Evolutionary conservation across 768 basidiomycete genomes (phyloP).

Genomic region (Suillus sp.): DNA sequence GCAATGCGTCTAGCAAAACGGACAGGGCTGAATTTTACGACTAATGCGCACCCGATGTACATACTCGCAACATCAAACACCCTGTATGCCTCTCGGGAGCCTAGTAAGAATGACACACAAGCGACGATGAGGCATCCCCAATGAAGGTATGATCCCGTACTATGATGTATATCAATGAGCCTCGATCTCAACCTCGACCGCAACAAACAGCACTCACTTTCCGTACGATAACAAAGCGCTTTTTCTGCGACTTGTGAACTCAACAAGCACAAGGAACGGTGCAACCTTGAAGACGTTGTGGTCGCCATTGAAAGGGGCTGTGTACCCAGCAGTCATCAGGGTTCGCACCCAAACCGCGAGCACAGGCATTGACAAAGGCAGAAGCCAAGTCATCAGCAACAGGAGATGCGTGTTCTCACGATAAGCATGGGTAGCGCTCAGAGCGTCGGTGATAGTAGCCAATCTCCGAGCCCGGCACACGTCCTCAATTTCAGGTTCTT

Average conservation of each 20-base stretch:
- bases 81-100: constrained; percentile 64
- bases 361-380: constrained; percentile 76
- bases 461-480: background rate
- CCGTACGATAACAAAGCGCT: constrained; percentile 38
- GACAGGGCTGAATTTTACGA: background rate
- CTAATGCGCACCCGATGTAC: constrained; percentile 14
- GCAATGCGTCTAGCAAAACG: constrained; percentile 1
- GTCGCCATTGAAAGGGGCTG: constrained; percentile 80
- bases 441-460: background rate
- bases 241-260: constrained; percentile 56
- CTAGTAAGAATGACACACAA: constrained; percentile 59
- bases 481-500: constrained; percentile 9
- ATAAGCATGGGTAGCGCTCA: constrained; percentile 30
- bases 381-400: constrained; percentile 76
- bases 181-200: background rate
- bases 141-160: constrained; percentile 34
- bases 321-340: constrained; percentile 74
- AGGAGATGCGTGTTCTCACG: constrained; percentile 64
- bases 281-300: constrained; percentile 68
- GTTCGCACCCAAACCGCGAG: constrained; percentile 91
- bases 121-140: constrained; percentile 58
- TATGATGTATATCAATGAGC: constrained; percentile 27
- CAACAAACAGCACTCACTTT: constrained; percentile 36
- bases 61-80: constrained; percentile 65
- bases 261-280: constrained; percentile 65